Percentiles rank a stretch among this genome's conserved stretches.
phyloP scores from a whole-genome alignment of 176 grass and related monocot genomes.

The Carex scoparia region DNA sequence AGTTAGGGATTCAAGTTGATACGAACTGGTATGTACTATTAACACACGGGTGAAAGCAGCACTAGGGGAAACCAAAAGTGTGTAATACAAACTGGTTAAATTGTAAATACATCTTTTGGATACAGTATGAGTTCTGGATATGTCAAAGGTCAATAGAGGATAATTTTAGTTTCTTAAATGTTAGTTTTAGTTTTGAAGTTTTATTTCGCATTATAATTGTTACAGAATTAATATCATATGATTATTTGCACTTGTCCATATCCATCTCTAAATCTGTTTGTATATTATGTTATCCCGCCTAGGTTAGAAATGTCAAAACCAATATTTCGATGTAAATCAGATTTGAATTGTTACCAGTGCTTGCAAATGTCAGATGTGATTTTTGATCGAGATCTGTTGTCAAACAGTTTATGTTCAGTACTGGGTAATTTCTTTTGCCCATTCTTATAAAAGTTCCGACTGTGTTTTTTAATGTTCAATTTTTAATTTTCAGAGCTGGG shows the following conservation, averaged over 20 bases:
- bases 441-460: not conserved
- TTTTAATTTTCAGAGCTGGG: not conserved
- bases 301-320: not conserved
- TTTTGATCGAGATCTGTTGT: not conserved
- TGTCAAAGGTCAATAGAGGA: not conserved
- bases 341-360: not conserved
- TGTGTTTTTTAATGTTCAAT: not conserved
- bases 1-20: not conserved
- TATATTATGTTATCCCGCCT: not conserved
- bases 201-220: not conserved
- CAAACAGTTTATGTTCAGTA: not conserved
- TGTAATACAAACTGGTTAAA: not conserved
- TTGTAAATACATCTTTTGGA: not conserved
- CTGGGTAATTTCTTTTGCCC: not conserved
- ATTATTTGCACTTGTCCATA: not conserved
- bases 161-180: not conserved
- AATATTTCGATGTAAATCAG: not conserved
- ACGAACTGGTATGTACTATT: not conserved
- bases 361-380: conserved; percentile 7
- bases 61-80: not conserved
- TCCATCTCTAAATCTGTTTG: not conserved
- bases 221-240: not conserved
- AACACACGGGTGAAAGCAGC: not conserved
- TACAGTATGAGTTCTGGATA: not conserved
- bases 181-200: not conserved